Conservation (phyloP, 2,329 filamentous ascomycete species). For the Zymoseptoria pseudotritici region DNA sequence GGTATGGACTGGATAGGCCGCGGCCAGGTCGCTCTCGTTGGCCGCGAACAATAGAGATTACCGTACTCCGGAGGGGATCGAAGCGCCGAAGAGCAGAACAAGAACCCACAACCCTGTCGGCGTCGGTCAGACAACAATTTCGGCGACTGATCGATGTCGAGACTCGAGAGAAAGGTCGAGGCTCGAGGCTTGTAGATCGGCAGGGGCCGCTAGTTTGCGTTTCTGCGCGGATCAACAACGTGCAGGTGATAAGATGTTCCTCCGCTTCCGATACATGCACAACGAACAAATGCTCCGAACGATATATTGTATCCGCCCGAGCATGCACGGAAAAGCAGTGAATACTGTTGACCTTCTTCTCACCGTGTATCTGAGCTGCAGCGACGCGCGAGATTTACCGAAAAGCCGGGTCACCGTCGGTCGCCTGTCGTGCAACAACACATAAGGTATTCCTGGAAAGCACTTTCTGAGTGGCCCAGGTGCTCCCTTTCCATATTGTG, state of each 20-base stretch:
- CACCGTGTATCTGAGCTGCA: not conserved
- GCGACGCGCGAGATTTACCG: not conserved
- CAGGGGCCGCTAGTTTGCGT: not conserved
- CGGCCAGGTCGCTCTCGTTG: not conserved
- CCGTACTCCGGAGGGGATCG: not conserved
- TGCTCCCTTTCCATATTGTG: no score
- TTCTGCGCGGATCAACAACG: not conserved
- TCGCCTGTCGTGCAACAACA: not conserved
- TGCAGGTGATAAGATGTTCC: not conserved
- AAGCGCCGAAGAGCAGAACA: not conserved
- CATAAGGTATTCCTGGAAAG: not conserved
- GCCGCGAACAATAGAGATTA: not conserved
- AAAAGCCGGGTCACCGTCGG: not conserved
- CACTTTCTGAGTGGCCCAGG: not conserved
- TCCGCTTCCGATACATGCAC: not conserved
- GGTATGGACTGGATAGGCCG: not conserved
- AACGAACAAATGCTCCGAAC: not conserved
- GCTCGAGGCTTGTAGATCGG: not conserved
- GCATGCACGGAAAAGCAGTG: not conserved
- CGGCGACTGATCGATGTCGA: not conserved
- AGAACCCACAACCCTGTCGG: not conserved
- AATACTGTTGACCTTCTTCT: not conserved
- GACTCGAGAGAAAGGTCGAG: not conserved
- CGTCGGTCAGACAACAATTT: not conserved
- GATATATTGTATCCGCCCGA: not conserved